These are phyloP conservation scores for Solanum medicagineum DNA, from an alignment of 257 asterid genomes.

Conservation along the genomic window DNA sequence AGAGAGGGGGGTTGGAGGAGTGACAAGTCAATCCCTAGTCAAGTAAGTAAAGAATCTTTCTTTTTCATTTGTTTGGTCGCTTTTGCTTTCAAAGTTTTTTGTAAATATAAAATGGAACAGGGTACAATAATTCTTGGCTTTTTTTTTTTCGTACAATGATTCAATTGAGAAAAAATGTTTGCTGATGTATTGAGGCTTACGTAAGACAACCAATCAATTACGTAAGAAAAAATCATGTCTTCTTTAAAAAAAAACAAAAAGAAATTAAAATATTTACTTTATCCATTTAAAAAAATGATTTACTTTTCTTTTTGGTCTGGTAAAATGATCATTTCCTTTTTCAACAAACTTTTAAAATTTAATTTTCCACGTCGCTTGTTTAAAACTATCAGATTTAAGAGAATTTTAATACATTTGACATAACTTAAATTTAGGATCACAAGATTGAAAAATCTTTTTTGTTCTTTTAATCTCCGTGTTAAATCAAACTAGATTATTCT, in stretches of 20 bases:
- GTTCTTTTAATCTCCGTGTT: too few relatives aligned
- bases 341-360: too few relatives aligned
- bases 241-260: neutral
- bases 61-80: neutral
- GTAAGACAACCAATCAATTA: neutral
- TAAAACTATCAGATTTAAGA: too few relatives aligned
- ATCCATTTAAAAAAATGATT: too few relatives aligned
- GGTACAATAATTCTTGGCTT: neutral
- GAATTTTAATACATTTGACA: too few relatives aligned
- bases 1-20: neutral
- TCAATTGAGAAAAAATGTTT: neutral
- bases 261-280: neutral
- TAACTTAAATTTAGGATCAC: too few relatives aligned
- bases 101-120: too few relatives aligned
- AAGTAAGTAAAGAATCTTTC: neutral
- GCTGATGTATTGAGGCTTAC: neutral
- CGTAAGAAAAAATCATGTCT: neutral
- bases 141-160: neutral
- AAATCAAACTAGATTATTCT: too few relatives aligned
- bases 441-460: too few relatives aligned
- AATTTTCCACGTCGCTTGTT: too few relatives aligned
- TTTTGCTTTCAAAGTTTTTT: neutral
- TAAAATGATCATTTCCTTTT: too few relatives aligned
- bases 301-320: too few relatives aligned
- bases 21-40: neutral